phyloP scores from a whole-genome alignment of 495 filamentous ascomycete species.

The Hypomontagnella submonticulosa region DNA sequence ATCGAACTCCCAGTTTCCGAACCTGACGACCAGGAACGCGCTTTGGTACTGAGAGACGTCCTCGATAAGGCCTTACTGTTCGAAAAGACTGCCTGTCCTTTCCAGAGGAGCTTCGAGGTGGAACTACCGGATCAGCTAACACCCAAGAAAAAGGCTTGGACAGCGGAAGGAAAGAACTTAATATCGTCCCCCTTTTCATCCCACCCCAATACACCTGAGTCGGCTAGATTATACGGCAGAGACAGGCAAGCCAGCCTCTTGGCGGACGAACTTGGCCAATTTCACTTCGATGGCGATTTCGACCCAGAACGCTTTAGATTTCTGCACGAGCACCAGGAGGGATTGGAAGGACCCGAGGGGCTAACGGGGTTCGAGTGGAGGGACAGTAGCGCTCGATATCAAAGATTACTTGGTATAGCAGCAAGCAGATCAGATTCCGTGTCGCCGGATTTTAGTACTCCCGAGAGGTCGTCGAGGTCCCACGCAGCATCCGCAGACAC shows the following conservation, averaged over 20 bases:
- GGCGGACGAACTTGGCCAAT: background rate
- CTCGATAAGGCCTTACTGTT: conserved; percentile 78
- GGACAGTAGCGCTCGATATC: conserved; percentile 11
- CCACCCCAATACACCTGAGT: conserved; percentile 21
- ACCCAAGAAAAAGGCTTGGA: conserved; percentile 77
- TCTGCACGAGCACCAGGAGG: background rate
- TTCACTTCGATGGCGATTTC: background rate
- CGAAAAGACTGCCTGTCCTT: conserved; percentile 88
- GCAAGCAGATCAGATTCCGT: background rate
- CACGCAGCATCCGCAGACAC: conserved; percentile 8
- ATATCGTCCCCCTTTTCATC: conserved; percentile 40
- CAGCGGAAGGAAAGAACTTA: conserved; percentile 64
- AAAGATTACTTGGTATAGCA: background rate
- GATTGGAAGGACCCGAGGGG: conserved; percentile 4
- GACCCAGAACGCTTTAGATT: conserved; percentile 1
- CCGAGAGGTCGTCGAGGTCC: background rate
- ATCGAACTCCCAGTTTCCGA: conserved; percentile 80
- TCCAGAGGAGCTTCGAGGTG: conserved; percentile 78
- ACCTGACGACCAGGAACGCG: conserved; percentile 66
- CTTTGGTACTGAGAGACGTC: conserved; percentile 73
- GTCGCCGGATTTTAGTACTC: background rate
- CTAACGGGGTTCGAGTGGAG: background rate
- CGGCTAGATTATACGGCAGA: conserved; percentile 26
- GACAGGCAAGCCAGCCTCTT: conserved; percentile 27
- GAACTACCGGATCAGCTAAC: conserved; percentile 75